phyloP scores from a whole-genome alignment of 805 yeast genomes.

The Yarrowia osloensis region DNA sequence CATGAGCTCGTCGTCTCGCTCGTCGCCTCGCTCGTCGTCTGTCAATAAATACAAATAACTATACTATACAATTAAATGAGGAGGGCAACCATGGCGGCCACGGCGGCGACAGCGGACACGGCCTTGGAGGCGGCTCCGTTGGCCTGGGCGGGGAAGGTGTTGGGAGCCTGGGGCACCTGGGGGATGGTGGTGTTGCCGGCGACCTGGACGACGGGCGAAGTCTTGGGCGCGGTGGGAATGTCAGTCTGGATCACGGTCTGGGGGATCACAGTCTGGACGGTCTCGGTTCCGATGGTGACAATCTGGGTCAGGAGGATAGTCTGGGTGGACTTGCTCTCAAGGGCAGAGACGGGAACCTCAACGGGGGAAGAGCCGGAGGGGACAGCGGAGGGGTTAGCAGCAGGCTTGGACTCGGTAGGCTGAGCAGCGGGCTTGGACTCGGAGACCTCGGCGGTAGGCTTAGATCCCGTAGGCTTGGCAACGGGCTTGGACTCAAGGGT shows the following conservation, averaged over 20 bases:
- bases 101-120: background rate
- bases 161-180: constrained; percentile 23
- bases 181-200: background rate
- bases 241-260: too few species aligned
- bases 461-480: background rate
- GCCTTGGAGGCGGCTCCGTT: constrained; percentile 23
- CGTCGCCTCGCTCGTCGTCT: too few species aligned
- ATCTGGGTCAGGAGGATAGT: background rate
- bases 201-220: background rate
- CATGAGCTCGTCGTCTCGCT: too few species aligned
- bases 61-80: background rate
- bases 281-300: constrained; percentile 6
- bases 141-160: constrained; percentile 15
- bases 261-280: background rate
- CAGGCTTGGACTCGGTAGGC: background rate
- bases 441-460: background rate
- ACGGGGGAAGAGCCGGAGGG: background rate
- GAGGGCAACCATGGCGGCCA: constrained; percentile 9
- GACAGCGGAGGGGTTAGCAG: too few species aligned
- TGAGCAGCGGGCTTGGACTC: too few species aligned
- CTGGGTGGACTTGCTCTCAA: background rate
- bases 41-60: background rate
- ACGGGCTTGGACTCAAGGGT: background rate
- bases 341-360: too few species aligned
- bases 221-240: background rate